Base-by-base conservation (phyloP, 768 basidiomycete species). In the Termitomyces sp. region DNA sequence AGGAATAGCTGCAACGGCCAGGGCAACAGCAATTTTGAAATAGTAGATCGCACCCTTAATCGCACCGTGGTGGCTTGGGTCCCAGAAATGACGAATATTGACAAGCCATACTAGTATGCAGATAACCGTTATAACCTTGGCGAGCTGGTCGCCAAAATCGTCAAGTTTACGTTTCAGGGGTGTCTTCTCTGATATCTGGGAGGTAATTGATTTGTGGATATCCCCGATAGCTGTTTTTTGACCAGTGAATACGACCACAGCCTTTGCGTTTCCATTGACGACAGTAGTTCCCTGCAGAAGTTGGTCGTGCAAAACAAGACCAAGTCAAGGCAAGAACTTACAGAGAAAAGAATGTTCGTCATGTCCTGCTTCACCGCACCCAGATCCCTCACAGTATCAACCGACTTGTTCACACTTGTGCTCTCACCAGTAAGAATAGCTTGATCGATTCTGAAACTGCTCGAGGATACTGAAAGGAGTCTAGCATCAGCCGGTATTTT, bases 1-100 rank as follows among this genome's bases (percentile, higher is more conserved):
- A 0, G 97, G 96, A 69, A 98, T 99, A 43, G 96, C 96, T 59
- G 96, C 96, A 43, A 99, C 96, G n/a, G 97, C 96, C 48, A 99
- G 79, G 5, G 97, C 95, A 47, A 99, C 97, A 38, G 96, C 96
- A 69, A 99, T 98, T 77, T 99, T 99, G 83, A 99, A 93, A 76
- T 99, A 99, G 73, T 98, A 98, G 55, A 99, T 85, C 0, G 96
- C 96, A 44, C 96, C 96, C 70, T 94, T 94, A 67, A 98, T 78
- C 49, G 76, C 85, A 51, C 95, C 92, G 64, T 90, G 91, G 69
- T 99, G 96, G 28, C 91, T 83, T 4, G 96, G 94, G 69, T 99
- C 96, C 83, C 84, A 88, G 74, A 99, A 99, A 75, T 99, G 93
- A 53, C 91, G 87, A 66, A 95, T 82, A 74, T 99, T 99, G 75